Conservation (phyloP, 192 early-diverging fungal species). For the Coemansia sp. region DNA sequence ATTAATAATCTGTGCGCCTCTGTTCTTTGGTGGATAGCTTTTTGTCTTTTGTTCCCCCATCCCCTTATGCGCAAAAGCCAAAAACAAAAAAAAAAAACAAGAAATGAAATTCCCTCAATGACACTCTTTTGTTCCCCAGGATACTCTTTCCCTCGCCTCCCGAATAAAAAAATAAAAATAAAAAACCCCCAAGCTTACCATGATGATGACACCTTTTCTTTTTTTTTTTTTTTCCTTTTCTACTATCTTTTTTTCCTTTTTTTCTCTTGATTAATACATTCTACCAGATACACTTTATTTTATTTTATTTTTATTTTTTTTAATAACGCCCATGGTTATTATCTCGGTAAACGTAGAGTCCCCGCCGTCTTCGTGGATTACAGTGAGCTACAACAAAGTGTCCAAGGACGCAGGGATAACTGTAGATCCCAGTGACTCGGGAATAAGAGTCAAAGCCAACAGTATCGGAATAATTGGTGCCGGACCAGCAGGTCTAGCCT, state of each 20-base stretch:
- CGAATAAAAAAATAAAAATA: background rate
- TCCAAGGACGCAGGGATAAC: background rate
- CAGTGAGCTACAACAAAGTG: background rate
- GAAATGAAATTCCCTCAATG: background rate
- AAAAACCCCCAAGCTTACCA: background rate
- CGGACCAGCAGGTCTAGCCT: slow-evolving; percentile 37
- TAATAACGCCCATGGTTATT: background rate
- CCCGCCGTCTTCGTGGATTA: background rate
- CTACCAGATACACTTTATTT: background rate
- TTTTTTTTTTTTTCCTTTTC: background rate
- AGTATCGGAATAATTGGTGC: slow-evolving; percentile 38
- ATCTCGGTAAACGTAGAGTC: background rate
- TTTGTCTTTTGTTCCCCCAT: too few relatives aligned
- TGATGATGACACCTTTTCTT: too few relatives aligned
- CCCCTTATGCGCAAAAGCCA: background rate
- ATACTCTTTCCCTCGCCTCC: background rate
- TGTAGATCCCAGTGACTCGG: background rate
- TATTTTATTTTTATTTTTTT: background rate
- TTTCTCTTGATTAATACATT: background rate
- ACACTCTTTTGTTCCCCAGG: background rate
- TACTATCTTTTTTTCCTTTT: background rate
- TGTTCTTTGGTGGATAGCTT: too few relatives aligned
- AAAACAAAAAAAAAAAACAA: too few relatives aligned
- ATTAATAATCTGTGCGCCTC: too few relatives aligned
- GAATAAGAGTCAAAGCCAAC: slow-evolving; percentile 9